A percentile compares a stretch with the other conserved stretches of the same genome.
Conservation (phyloP, 129 eudicot species). For the Daucus carota region DH1_v3.0 NC_030389.2:21415001-21415500, state of each 20-base stretch:
- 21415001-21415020: no score
- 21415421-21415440: neutral
- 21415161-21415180: neutral
- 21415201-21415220: neutral
- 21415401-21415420: neutral
- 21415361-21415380: neutral
- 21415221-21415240: neutral
- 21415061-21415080: neutral
- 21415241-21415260: no score
- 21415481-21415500: no score
- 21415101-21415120: neutral
- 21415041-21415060: neutral
- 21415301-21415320: neutral
- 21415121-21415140: neutral
- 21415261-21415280: neutral
- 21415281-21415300: neutral
- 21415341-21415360: neutral
- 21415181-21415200: neutral
- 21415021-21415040: neutral
- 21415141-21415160: neutral
- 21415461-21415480: neutral
- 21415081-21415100: no score
- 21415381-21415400: neutral
- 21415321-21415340: neutral
- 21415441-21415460: no score